Evolutionary conservation across 176 grass and related monocot species (phyloP).

Genomic region (Rhipidocladum racemiflorum): DNA sequence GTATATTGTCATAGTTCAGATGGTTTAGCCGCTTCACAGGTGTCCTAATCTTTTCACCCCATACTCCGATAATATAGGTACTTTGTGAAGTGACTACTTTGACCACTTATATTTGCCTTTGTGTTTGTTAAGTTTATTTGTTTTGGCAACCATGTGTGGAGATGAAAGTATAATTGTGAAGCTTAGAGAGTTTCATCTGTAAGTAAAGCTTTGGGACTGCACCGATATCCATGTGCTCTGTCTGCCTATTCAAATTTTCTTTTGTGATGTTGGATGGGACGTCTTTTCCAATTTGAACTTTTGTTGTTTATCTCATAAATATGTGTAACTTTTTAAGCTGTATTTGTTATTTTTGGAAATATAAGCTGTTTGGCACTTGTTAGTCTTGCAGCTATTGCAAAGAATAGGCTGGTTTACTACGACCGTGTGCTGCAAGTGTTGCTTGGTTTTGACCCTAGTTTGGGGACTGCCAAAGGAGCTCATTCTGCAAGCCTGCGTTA

Average conservation of each 20-base stretch:
- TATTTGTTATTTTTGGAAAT: slow-evolving; percentile 17
- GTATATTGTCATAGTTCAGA: slow-evolving; percentile 1
- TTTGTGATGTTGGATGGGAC: not conserved
- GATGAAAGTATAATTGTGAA: slow-evolving; percentile 1
- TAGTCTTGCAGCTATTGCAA: slow-evolving; percentile 92
- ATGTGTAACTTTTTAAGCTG: not conserved
- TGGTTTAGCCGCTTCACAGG: not conserved
- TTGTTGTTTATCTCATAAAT: not conserved
- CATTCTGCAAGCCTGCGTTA: slow-evolving; percentile 83
- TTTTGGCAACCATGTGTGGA: not conserved
- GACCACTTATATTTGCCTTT: slow-evolving; percentile 10
- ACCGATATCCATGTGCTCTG: not conserved
- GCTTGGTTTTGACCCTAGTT: slow-evolving; percentile 71
- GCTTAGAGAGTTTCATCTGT: not conserved
- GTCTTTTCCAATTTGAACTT: not conserved
- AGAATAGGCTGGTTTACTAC: slow-evolving; percentile 66
- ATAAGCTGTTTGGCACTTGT: slow-evolving; percentile 38
- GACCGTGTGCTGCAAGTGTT: slow-evolving; percentile 57
- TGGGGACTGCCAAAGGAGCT: slow-evolving; percentile 48
- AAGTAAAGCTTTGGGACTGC: not conserved
- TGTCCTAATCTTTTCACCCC: slow-evolving; percentile 11
- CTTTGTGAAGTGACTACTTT: not conserved
- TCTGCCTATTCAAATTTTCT: not conserved
- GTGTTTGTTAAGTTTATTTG: not conserved
- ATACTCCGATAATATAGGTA: slow-evolving; percentile 1